These are phyloP conservation scores for Vigna nakashimae DNA, from an alignment of 306 rosid genomes.

Conservation along the genomic window DNA sequence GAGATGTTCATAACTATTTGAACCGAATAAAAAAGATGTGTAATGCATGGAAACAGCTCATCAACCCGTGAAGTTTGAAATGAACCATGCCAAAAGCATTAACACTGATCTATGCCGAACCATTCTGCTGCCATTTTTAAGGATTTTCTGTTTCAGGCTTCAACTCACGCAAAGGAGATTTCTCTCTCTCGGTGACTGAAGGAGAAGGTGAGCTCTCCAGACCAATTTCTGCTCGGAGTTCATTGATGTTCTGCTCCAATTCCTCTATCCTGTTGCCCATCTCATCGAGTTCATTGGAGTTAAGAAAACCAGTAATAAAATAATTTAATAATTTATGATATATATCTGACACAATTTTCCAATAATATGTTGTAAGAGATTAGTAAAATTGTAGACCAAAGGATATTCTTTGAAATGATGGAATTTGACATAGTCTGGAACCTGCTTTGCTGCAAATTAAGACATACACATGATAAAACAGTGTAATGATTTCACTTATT, in stretches of 20 bases:
- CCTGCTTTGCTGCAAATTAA: slow-evolving; percentile 57
- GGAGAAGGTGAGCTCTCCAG: slow-evolving; percentile 68
- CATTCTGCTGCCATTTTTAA: slow-evolving; percentile 34
- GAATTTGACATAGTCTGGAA: slow-evolving; percentile 64
- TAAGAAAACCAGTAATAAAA: slow-evolving; percentile 51
- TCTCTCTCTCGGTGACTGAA: slow-evolving; percentile 43
- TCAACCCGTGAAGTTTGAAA: not conserved
- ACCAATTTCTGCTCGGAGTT: slow-evolving; percentile 69
- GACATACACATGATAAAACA: slow-evolving; percentile 10
- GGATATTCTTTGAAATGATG: slow-evolving; percentile 68
- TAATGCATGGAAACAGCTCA: too few relatives aligned
- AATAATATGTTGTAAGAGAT: not conserved
- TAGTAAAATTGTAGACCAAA: slow-evolving; percentile 30
- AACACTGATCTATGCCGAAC: slow-evolving; percentile 35
- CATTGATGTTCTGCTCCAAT: slow-evolving; percentile 61
- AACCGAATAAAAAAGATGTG: too few relatives aligned
- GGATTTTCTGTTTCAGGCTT: slow-evolving; percentile 23
- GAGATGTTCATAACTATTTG: not conserved
- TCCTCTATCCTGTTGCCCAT: slow-evolving; percentile 62
- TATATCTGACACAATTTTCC: not conserved
- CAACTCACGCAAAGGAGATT: not conserved
- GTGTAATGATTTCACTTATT: not conserved
- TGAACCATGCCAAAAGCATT: slow-evolving; percentile 4
- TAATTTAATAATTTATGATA: not conserved
- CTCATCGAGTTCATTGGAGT: slow-evolving; percentile 58